A percentile compares a stretch with the other conserved stretches of the same genome.
These are phyloP conservation scores for Auxenochlorella pyrenoidosa DNA, from an alignment of 139 green algal species.

Conservation along the genomic window DNA sequence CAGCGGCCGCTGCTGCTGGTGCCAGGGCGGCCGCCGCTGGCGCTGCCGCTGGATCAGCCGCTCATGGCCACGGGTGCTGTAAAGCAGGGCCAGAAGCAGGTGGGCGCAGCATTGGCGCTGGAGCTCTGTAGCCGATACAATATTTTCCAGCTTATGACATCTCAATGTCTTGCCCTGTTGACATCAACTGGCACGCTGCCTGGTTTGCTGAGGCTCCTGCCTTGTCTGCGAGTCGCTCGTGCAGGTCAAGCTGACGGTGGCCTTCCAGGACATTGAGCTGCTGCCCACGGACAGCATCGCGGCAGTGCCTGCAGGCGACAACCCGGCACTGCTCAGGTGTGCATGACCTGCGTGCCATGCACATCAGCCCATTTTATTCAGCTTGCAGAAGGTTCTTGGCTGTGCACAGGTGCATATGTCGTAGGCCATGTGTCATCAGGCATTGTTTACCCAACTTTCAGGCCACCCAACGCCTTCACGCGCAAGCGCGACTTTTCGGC, in stretches of 20 bases:
- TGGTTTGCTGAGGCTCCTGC: not conserved
- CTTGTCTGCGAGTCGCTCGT: too few relatives aligned
- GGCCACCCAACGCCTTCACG: conserved; percentile 54
- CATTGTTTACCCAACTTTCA: not conserved
- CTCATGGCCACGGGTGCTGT: conserved; percentile 12
- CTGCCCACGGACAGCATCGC: not conserved
- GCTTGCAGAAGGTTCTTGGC: not conserved
- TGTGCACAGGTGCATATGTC: not conserved
- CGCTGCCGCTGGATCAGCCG: conserved; percentile 18
- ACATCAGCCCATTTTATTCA: too few relatives aligned
- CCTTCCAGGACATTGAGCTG: conserved; percentile 30
- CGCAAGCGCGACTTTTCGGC: conserved; percentile 64
- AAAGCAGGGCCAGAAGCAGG: conserved; percentile 24
- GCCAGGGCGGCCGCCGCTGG: conserved; percentile 14
- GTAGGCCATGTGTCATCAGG: too few relatives aligned
- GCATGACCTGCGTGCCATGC: too few relatives aligned
- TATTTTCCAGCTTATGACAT: too few relatives aligned
- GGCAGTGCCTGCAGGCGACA: not conserved
- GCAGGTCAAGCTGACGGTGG: conserved; percentile 28
- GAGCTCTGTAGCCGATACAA: not conserved
- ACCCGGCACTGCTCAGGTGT: conserved; percentile 23
- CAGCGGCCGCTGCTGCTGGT: conserved; percentile 28
- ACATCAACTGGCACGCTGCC: too few relatives aligned
- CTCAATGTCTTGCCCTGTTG: too few relatives aligned
- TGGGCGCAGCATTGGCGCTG: not conserved